phyloP scores from a whole-genome alignment of 352 stramenopile genomes.

The Pythium chondricola region DNA sequence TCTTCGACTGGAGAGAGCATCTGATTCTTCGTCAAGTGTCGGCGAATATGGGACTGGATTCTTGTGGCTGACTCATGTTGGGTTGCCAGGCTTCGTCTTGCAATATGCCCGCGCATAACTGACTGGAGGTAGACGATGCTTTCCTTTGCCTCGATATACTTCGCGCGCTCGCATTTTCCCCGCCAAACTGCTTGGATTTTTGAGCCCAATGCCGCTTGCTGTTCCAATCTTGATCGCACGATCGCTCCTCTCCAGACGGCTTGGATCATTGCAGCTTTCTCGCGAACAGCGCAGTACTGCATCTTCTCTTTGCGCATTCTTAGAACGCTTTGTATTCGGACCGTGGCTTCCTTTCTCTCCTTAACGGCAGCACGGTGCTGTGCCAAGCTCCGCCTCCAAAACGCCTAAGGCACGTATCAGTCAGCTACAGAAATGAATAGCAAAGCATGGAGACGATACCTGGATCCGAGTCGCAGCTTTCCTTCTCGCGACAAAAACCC shows the following conservation, averaged over 20 bases:
- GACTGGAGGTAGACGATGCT: conserved; percentile 24
- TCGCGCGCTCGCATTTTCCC: conserved; percentile 13
- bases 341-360: conserved; percentile 6
- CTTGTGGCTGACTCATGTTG: conserved; percentile 13
- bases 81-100: conserved; percentile 4
- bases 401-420: conserved; percentile 6
- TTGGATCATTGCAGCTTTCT: conserved; percentile 19
- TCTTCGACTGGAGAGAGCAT: too few species aligned
- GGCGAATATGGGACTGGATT: conserved; percentile 22
- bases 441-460: conserved; percentile 14
- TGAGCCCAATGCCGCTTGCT: conserved; percentile 4
- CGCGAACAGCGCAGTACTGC: conserved; percentile 10
- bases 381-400: conserved; percentile 15
- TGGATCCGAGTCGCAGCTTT: conserved; percentile 49
- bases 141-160: conserved; percentile 13
- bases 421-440: neutral
- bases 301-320: conserved; percentile 17
- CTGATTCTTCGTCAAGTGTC: conserved; percentile 10
- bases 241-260: conserved; percentile 21
- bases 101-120: conserved; percentile 15
- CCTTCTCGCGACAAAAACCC: conserved; percentile 33
- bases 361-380: conserved; percentile 5
- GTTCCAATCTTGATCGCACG: conserved; percentile 6
- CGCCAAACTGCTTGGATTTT: conserved; percentile 27
- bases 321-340: conserved; percentile 22